phyloP scores from a whole-genome alignment of 768 basidiomycete species.

The Hirschioporus abietinus region DNA sequence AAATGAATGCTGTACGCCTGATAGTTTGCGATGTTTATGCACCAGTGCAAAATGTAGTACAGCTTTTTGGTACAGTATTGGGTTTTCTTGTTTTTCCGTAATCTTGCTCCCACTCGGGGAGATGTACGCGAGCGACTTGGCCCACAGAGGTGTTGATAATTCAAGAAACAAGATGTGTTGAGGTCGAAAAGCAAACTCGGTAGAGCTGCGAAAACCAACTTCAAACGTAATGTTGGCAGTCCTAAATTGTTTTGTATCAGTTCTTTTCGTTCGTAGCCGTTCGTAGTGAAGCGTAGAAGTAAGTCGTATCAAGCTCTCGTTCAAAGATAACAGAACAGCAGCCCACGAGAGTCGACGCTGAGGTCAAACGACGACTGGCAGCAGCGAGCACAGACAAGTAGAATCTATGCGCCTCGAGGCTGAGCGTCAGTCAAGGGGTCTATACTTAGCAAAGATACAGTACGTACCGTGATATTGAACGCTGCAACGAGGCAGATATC shows the following conservation, averaged over 20 bases:
- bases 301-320: not conserved
- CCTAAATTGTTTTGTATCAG: not conserved
- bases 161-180: not conserved
- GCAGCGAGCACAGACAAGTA: not conserved
- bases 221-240: not conserved
- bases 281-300: not conserved
- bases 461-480: conserved; percentile 1
- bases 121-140: not conserved
- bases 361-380: not conserved
- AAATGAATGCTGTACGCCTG: not conserved
- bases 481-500: not conserved
- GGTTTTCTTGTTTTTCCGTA: not conserved
- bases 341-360: not conserved
- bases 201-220: not conserved
- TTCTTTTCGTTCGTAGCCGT: not conserved
- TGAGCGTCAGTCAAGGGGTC: not conserved
- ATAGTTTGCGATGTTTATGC: not conserved
- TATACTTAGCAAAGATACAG: not conserved
- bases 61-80: not conserved
- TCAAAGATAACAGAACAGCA: not conserved
- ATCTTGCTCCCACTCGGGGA: not conserved
- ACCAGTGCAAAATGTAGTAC: not conserved
- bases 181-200: not conserved
- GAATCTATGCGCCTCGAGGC: conserved; percentile 1
- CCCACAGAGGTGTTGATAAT: not conserved